Base-by-base conservation (phyloP, 805 yeast species). In the Jamesozyma gamospora region DNA sequence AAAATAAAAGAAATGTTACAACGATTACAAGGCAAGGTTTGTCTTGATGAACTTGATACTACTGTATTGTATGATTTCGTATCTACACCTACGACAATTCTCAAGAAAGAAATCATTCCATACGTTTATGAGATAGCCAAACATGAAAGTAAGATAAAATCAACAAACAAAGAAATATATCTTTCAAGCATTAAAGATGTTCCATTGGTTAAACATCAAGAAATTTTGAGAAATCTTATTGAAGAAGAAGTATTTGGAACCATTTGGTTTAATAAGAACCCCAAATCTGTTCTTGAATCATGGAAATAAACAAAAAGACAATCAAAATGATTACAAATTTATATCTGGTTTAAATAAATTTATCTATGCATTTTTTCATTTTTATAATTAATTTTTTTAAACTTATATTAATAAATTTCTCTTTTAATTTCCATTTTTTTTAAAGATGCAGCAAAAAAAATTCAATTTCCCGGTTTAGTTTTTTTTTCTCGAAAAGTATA, bases 71-170 rank as follows among this genome's bases (percentile, higher is more conserved):
- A 47, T 35, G 46, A 50, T 32, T 41, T 52, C 15, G 34, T 37
- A 2, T 18, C 32, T 3, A 41, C 41, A 8, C 42, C 41, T 4
- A 41, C 32, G 12, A 43, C 27, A 13, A 41, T 46, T 28, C 27
- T 55, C 3, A 41, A 34, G 16, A 47, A 40, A 32, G 50, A 50
- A 26, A 34, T 52, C 4, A 50, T 48, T 33, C 62, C 64, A 2
- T 51, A 43, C 30, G 45, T 57, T 3, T 41, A 39, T 5, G 49
- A 51, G 29, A 42, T 59, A 6, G 63, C 64, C 7, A 46, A 49
- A 40, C 32, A 39, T 17, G 62, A 59, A 21, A 18, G 32, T 13
- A 25, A 26, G 4, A 30, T 38, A 3, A 55, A 47, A 37, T 30
- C 35, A 2, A 40, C 39, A n/a, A 57, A 59, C 35, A 44, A 36